Percentiles rank a stretch among this genome's conserved stretches.
These are phyloP conservation scores for Macaranga tanarius DNA, from an alignment of 441 rosid species.

Conservation along the genomic window DNA sequence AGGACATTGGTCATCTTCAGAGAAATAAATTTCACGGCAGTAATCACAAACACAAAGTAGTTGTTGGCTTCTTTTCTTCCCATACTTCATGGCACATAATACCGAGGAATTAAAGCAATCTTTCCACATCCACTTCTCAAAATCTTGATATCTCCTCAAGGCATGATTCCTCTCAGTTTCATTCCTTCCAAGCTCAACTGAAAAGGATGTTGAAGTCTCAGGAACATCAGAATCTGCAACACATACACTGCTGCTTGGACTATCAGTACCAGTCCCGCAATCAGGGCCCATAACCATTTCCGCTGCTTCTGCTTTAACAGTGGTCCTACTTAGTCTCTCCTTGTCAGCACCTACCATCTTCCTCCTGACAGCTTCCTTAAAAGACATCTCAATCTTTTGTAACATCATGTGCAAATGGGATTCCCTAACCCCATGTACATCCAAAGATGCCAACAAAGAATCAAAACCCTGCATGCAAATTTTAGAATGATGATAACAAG, in stretches of 20 bases:
- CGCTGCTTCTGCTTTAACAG: constrained; percentile 32
- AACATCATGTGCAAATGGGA: constrained; percentile 67
- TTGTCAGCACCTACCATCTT: constrained; percentile 16
- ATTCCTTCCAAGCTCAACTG: constrained; percentile 58
- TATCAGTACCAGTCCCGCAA: constrained; percentile 24
- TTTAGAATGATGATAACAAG: constrained; percentile 12
- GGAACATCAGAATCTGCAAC: constrained; percentile 46
- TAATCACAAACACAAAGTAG: constrained; percentile 51
- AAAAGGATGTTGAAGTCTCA: constrained; percentile 60
- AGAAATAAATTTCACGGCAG: constrained; percentile 49
- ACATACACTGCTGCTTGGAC: constrained; percentile 38
- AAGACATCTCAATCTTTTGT: constrained; percentile 61
- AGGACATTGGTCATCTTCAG: constrained; percentile 45
- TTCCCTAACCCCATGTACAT: constrained; percentile 76
- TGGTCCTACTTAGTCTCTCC: constrained; percentile 25
- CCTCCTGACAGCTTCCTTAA: constrained; percentile 60
- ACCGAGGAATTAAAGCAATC: constrained; percentile 44
- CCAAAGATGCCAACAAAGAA: constrained; percentile 58
- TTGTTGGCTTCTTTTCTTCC: constrained; percentile 52
- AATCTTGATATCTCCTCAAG: constrained; percentile 62
- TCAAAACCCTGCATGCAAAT: constrained; percentile 59
- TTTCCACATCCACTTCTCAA: constrained; percentile 84
- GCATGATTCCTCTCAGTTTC: constrained; percentile 39
- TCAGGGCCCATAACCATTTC: constrained; percentile 25
- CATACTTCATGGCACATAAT: constrained; percentile 51